Conservation (phyloP, 495 filamentous ascomycete genomes). For the Cladorrhinum samala region DNA sequence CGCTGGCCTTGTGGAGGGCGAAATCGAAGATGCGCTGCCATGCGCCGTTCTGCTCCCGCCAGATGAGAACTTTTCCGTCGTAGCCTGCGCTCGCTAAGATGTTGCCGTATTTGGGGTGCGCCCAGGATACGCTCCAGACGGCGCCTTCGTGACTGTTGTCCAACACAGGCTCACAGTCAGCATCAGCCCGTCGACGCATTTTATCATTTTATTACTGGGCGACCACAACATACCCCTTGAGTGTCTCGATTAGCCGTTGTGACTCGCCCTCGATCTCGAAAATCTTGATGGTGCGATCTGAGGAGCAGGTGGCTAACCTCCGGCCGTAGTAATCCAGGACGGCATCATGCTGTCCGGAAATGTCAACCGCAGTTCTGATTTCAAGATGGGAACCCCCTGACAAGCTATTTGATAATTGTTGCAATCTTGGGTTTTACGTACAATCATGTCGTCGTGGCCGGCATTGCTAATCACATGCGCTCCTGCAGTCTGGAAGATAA, state of each 20-base stretch:
- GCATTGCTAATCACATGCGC: constrained; percentile 34
- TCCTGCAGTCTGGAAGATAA: constrained; percentile 21
- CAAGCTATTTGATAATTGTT: no score
- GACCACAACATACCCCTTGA: constrained; percentile 94
- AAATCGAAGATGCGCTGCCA: constrained; percentile 88
- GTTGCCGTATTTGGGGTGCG: constrained; percentile 96
- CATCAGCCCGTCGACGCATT: no score
- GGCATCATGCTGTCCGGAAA: constrained; percentile 75
- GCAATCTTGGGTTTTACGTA: constrained; percentile 52
- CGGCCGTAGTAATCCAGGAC: constrained; percentile 98
- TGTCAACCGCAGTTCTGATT: constrained; percentile 4
- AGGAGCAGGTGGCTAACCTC: constrained; percentile 93
- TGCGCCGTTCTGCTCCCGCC: constrained; percentile 73
- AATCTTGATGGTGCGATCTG: constrained; percentile 98
- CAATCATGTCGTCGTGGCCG: constrained; percentile 98
- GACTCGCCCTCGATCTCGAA: constrained; percentile 95
- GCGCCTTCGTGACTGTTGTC: constrained; percentile 77
- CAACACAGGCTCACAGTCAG: no score
- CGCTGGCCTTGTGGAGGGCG: constrained; percentile 83
- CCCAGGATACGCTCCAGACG: constrained; percentile 96
- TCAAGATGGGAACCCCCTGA: background rate
- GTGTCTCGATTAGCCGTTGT: constrained; percentile 83
- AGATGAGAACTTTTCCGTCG: constrained; percentile 97
- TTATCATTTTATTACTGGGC: no score
- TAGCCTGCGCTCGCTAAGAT: constrained; percentile 92